Evolutionary conservation across 352 stramenopile genomes (phyloP), one percentile per base, ranked within the genome.

Genomic region (Globisporangium mamillatum): DNA sequence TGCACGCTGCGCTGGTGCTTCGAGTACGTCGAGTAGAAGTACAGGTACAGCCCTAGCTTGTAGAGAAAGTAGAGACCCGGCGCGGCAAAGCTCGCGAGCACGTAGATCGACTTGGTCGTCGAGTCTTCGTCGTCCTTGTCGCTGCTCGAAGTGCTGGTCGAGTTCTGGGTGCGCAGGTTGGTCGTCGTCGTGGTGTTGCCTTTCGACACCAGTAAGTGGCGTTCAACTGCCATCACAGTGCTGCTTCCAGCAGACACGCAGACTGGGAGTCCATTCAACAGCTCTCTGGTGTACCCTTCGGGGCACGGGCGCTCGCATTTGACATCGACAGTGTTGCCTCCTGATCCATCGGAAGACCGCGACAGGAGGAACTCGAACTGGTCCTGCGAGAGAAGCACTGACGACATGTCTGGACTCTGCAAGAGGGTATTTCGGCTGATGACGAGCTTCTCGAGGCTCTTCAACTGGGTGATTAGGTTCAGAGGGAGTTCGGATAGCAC

Each of bases 381-480:
- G 4, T n/a, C n/a, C 25, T 59, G 53, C 14, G 53, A 50, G 57
- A 44, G n/a, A 20, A 63, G 10, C 25, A 6, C 48, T 22, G 18
- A 22, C 6, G 53, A 58, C 24, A 0, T 25, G 29, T 59, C 32
- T 48, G 32, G 12, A 24, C 57, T 34, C 12, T 22, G 24, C 22
- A 22, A 2, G 6, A 59, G 2, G 25, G 27, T n/a, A 25, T 63
- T 63, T 34, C 32, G 57, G 24, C 34, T 16, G 22, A 63, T 24
- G 6, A 48, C 66, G 9, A 83, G 67, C 25, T 52, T 72, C 67
- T 79, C 34, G 1, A 83, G 41, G 3, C 63, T 55, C 0, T 70
- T 58, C 24, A 81, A 24, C 14, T 64, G 59, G 20, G 71, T 8
- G 18, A 77, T 9, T 57, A 48, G 68, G 18, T 25, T 34, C 16